These are phyloP conservation scores for Castanea mollissima DNA, from an alignment of 306 rosid genomes.

Conservation along the genomic window DNA sequence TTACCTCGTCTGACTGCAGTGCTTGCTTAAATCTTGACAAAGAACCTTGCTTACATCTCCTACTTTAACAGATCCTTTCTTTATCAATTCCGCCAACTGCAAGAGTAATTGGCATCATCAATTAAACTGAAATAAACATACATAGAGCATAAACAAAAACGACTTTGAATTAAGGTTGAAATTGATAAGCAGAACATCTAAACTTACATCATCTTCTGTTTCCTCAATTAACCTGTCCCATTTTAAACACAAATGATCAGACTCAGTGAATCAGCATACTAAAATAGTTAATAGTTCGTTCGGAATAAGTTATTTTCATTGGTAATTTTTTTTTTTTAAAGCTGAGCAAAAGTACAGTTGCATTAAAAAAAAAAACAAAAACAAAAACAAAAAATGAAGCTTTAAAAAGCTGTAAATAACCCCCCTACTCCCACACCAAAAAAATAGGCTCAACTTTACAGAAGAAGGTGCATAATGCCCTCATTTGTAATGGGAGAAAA, in stretches of 20 bases:
- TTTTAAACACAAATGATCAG: conserved; percentile 39
- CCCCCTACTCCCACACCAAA: too few species aligned
- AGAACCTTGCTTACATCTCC: conserved; percentile 87
- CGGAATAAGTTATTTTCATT: too few species aligned
- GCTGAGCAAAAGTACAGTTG: too few species aligned
- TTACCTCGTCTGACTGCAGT: conserved; percentile 73
- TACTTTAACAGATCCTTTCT: conserved; percentile 67
- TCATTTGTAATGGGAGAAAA: conserved; percentile 22
- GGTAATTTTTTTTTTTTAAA: too few species aligned
- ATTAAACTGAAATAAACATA: neutral
- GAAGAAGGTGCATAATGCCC: neutral
- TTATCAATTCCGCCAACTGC: conserved; percentile 81
- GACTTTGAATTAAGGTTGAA: conserved; percentile 8
- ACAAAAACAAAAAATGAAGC: too few species aligned
- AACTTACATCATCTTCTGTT: conserved; percentile 83
- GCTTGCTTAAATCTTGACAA: conserved; percentile 85
- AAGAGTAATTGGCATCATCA: conserved; percentile 10
- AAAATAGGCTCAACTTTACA: too few species aligned
- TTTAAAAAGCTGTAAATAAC: too few species aligned
- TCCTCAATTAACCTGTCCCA: conserved; percentile 81
- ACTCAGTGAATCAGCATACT: conserved; percentile 19
- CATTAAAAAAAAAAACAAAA: too few species aligned
- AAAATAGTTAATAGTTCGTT: neutral
- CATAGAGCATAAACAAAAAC: conserved; percentile 14
- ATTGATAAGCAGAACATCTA: conserved; percentile 11